Conservation (phyloP, 345 rosid species). For the Gossypioides kirkii region DNA sequence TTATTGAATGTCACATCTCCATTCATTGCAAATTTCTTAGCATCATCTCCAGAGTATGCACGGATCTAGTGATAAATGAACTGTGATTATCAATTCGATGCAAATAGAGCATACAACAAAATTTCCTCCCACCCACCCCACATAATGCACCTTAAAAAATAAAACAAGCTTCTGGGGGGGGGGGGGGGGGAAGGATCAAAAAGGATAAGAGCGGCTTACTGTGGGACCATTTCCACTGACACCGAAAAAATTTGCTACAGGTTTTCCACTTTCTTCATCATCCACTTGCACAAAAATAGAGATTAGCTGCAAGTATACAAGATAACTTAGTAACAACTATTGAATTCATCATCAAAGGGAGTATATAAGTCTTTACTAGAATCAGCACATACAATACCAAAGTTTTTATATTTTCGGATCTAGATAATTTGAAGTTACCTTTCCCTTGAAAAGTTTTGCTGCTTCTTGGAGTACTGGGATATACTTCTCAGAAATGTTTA, state of each 20-base stretch:
- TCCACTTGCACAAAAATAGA: constrained; percentile 84
- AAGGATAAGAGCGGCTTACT: constrained; percentile 25
- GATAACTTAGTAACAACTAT: not conserved
- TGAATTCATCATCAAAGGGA: not conserved
- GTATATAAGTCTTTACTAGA: not conserved
- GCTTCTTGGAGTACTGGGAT: constrained; percentile 63
- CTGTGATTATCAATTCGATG: not conserved
- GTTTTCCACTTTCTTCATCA: constrained; percentile 84
- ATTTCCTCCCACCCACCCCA: not conserved
- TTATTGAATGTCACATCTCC: constrained; percentile 63
- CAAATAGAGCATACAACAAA: not conserved
- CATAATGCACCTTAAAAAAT: not conserved
- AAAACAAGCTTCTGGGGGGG: not conserved
- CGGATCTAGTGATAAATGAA: constrained; percentile 43
- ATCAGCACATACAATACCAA: not conserved
- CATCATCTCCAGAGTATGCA: constrained; percentile 85
- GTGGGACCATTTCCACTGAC: constrained; percentile 55
- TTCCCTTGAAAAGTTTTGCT: constrained; percentile 80
- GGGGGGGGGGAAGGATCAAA: not conserved
- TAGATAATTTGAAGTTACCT: constrained; percentile 40
- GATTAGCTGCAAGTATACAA: constrained; percentile 53
- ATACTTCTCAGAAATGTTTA: constrained; percentile 68
- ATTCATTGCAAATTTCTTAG: constrained; percentile 55
- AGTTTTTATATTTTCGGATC: not conserved
- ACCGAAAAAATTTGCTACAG: constrained; percentile 91